Base-by-base conservation (phyloP, 1,284 basidiomycete species). In the Ganoderma lingzhi region DNA sequence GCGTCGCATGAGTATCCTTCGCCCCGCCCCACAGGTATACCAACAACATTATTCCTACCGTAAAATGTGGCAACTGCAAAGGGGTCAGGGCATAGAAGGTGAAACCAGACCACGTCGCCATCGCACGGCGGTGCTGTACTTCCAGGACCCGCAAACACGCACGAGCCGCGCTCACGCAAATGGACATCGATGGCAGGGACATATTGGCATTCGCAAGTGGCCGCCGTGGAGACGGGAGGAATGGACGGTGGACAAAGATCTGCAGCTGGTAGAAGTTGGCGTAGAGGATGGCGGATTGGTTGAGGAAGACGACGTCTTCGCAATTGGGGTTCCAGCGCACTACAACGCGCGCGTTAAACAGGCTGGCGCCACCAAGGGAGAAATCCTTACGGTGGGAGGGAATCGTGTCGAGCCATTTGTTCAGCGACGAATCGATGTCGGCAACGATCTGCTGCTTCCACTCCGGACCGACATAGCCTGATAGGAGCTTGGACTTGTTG, bases 131-230 rank as follows among this genome's bases (percentile, higher is more conserved):
- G 66, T 82, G 80, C 67, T 86, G 84, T 5, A 86, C 81, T 72
- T 94, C 90, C 28, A 91, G 82, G 41, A 96, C 86, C 76, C 93
- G 93, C 55, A 87, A 88, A 69, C 90, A 93, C 3, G 91, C 90
- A 23, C 94, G 84, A 0, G 94, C 92, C 1, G 94, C 94, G 71
- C 93, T 95, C 15, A 91, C 91, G 78, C 94, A 96, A 62, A 96
- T 95, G 0, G 93, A 91, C 17, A 95, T 84, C 0, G 93, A 94
- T 0, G 94, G 92, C 83, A 90, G 77, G 1, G 89, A 84, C 1
- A 90, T 77, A 0, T 86, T 77, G 51, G 91, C 87, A 66, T 87
- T 82, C 0, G 88, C 87, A 0, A 86, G 85, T 70, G 87, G 87
- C 58, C 84, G 83, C 19, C 60, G 51, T 0, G 87, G 86, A 0